Evolutionary conservation across 305 asterid genomes (phyloP), one percentile per base, ranked within the genome.

Genomic region (Fraxinus greggii): DNA sequence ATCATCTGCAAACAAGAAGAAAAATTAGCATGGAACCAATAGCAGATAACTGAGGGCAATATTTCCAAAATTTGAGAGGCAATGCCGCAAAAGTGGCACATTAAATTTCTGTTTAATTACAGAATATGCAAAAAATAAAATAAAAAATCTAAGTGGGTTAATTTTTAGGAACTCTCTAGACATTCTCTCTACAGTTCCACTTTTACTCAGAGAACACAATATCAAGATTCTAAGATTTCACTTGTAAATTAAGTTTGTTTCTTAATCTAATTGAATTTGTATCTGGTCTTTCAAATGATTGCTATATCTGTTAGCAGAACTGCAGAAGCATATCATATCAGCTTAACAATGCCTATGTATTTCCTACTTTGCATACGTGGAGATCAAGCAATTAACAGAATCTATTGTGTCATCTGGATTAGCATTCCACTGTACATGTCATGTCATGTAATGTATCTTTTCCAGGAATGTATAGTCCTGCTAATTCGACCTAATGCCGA

Each of bases 1-100:
- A 93, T 91, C 92, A 87, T 84, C 99, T 97, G 88, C 24, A 75
- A 9, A 70, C 13, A 56, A 33, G 79, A 65, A 12, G 35, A 78
- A 77, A 78, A 76, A 5, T 24, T 4, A 74, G 1, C 32, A 26
- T 4, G 74, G 59, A 7, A 4, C 48, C 7, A 7, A 78, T 76
- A 38, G 70, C 33, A 67, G 70, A 59, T 19, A 59, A 26, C 74
- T 10, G 36, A 67, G n/a, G 35, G 15, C n/a, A 67, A 21, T 28
- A 17, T 26, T 21, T 23, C 24, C 28, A 1, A 59, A 59, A 21
- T 59, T 65, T 26, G 19, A 65, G 10, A 65, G 28, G 33, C 36
- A n/a, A n/a, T n/a, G n/a, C n/a, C n/a, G n/a, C n/a, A 67, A 12
- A 67, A 24, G 36, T 1, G 74, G 5, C 35, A 13, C 38, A 28